Conservation (phyloP, 2,329 filamentous ascomycete genomes). For the Cryphonectria naterciae region DNA sequence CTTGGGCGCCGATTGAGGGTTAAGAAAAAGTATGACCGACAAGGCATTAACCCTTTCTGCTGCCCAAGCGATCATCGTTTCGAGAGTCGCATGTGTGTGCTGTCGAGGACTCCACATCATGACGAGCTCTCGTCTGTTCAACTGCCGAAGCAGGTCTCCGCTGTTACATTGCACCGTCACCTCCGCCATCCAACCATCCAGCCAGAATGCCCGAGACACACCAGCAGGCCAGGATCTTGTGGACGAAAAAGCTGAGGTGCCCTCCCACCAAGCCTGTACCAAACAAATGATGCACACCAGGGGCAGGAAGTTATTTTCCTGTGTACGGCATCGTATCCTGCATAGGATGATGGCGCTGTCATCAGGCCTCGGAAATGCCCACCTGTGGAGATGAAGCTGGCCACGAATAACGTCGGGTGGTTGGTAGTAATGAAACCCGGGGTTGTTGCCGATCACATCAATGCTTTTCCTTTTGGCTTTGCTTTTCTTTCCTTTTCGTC, state of each 20-base stretch:
- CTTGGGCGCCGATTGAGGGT: background rate
- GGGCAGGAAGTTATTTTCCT: background rate
- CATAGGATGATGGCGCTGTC: background rate
- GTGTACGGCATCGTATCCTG: background rate
- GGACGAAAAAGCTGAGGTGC: background rate
- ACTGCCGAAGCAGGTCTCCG: conserved; percentile 26
- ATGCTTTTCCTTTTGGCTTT: background rate
- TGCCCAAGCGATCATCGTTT: background rate
- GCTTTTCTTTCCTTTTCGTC: background rate
- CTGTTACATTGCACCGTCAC: conserved; percentile 20
- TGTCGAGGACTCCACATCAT: conserved; percentile 9
- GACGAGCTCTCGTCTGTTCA: conserved; percentile 17
- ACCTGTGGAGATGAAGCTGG: background rate
- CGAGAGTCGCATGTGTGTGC: conserved; percentile 9
- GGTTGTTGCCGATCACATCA: conserved; percentile 16
- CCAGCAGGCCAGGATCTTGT: background rate
- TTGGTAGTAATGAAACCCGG: conserved; percentile 1
- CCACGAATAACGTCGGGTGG: background rate
- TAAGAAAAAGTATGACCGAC: background rate
- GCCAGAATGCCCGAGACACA: background rate
- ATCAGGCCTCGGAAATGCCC: background rate
- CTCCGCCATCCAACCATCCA: background rate
- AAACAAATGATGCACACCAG: background rate
- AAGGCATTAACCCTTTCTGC: background rate
- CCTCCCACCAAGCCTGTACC: background rate